These are phyloP conservation scores for Alternaria arborescens DNA, from an alignment of 2,329 filamentous ascomycete genomes.

Conservation along the genomic window DNA sequence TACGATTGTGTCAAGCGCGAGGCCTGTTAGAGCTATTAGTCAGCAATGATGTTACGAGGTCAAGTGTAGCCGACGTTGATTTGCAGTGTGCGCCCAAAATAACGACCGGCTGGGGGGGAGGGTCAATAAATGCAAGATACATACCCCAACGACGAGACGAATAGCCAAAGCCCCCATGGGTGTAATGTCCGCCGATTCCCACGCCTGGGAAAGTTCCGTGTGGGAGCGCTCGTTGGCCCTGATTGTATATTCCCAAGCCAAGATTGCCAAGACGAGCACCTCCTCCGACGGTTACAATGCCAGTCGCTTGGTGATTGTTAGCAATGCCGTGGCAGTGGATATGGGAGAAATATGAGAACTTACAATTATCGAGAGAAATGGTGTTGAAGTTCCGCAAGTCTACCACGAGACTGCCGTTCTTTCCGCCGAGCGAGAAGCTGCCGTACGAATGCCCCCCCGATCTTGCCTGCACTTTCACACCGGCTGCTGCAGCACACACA, in stretches of 20 bases:
- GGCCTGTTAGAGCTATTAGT: background rate
- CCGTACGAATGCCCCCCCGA: conserved; percentile 70
- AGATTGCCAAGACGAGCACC: conserved; percentile 56
- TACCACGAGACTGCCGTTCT: conserved; percentile 54
- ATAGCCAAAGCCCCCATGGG: conserved; percentile 39
- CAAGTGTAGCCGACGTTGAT: too few species aligned
- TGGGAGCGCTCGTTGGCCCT: conserved; percentile 50
- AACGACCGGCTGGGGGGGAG: too few species aligned
- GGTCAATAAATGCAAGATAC: background rate
- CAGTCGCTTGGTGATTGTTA: conserved; percentile 30
- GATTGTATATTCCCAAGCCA: conserved; percentile 30
- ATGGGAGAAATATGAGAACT: conserved; percentile 50
- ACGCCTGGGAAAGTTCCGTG: conserved; percentile 60
- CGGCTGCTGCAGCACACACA: conserved; percentile 60
- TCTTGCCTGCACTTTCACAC: conserved; percentile 64
- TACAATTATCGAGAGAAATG: conserved; percentile 52
- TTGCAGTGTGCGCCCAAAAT: too few species aligned
- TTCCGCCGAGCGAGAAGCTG: conserved; percentile 55
- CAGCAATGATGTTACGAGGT: background rate
- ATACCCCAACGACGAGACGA: conserved; percentile 32
- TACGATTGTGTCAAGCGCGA: conserved; percentile 9
- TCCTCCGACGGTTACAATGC: conserved; percentile 54
- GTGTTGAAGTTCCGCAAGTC: conserved; percentile 11
- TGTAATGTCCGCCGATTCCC: conserved; percentile 37
- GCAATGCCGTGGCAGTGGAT: conserved; percentile 17